A percentile compares a stretch with the other conserved stretches of the same genome.
Evolutionary conservation across 768 basidiomycete genomes (phyloP).

Genomic region (Stropharia rugosoannulata): DNA sequence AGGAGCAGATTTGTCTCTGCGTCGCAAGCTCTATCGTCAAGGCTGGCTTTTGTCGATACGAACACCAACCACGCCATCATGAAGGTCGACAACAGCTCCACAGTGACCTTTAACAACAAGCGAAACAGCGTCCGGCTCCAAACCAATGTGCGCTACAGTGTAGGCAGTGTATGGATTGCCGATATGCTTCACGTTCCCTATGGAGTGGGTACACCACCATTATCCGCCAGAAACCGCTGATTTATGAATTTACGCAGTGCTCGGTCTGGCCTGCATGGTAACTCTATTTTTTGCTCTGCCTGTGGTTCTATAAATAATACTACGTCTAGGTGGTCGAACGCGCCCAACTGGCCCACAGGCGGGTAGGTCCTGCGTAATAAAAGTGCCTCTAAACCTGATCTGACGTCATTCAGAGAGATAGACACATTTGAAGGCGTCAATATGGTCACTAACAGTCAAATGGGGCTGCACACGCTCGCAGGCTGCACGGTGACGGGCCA

Average conservation of each 20-base stretch:
- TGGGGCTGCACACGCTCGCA: slow-evolving; percentile 67
- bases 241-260: slow-evolving; percentile 38
- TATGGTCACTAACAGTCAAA: slow-evolving; percentile 58
- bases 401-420: slow-evolving; percentile 46
- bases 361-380: slow-evolving; percentile 33
- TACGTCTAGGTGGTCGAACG: slow-evolving; percentile 45
- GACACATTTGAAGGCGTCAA: slow-evolving; percentile 88
- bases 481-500: slow-evolving; percentile 55
- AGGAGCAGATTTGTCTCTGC: slow-evolving; percentile 47
- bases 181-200: slow-evolving; percentile 68
- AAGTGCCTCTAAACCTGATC: background rate
- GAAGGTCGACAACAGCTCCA: slow-evolving; percentile 69
- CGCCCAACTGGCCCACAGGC: slow-evolving; percentile 59
- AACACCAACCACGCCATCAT: slow-evolving; percentile 72
- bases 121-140: slow-evolving; percentile 70
- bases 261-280: slow-evolving; percentile 69
- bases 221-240: no score
- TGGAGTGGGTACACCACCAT: slow-evolving; percentile 40
- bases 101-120: slow-evolving; percentile 50
- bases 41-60: slow-evolving; percentile 62
- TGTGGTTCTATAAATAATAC: background rate
- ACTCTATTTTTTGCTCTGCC: background rate
- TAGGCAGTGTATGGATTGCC: slow-evolving; percentile 65
- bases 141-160: slow-evolving; percentile 49
- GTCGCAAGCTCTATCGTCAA: slow-evolving; percentile 39